phyloP scores from a whole-genome alignment of 768 basidiomycete genomes.

The Rhizopogon sp. region DNA sequence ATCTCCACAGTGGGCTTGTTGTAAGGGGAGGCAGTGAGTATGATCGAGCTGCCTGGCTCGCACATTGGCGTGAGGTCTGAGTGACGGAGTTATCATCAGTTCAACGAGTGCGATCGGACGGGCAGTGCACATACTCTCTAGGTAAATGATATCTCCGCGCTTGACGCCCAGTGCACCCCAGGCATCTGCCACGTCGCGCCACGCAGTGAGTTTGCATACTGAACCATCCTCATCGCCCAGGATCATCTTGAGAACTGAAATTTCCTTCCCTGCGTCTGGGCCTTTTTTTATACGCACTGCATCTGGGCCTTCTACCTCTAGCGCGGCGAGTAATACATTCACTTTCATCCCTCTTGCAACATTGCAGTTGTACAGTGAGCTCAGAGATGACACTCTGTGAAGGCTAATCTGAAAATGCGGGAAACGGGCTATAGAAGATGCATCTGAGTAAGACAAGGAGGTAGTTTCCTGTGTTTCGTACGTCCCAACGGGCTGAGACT shows the following conservation, averaged over 20 bases:
- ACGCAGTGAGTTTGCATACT: constrained; percentile 70
- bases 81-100: neutral
- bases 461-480: constrained; percentile 42
- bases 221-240: constrained; percentile 68
- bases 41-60: constrained; percentile 39
- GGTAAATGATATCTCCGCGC: constrained; percentile 66
- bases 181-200: constrained; percentile 69
- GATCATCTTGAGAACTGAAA: constrained; percentile 64
- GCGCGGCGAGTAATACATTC: constrained; percentile 54
- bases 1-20: constrained; percentile 58
- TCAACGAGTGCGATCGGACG: neutral
- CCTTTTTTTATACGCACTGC: constrained; percentile 64
- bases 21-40: constrained; percentile 65
- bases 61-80: constrained; percentile 51
- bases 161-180: constrained; percentile 60
- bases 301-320: constrained; percentile 79
- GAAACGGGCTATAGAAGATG: constrained; percentile 68
- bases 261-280: constrained; percentile 61
- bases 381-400: constrained; percentile 50
- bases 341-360: constrained; percentile 40
- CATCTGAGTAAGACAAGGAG: constrained; percentile 55
- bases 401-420: constrained; percentile 72
- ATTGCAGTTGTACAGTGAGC: constrained; percentile 24
- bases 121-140: constrained; percentile 51
- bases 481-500: constrained; percentile 11